These are phyloP conservation scores for Wickerhamomyces xylosicus DNA, from an alignment of 805 yeast species.

Conservation along the genomic window DNA sequence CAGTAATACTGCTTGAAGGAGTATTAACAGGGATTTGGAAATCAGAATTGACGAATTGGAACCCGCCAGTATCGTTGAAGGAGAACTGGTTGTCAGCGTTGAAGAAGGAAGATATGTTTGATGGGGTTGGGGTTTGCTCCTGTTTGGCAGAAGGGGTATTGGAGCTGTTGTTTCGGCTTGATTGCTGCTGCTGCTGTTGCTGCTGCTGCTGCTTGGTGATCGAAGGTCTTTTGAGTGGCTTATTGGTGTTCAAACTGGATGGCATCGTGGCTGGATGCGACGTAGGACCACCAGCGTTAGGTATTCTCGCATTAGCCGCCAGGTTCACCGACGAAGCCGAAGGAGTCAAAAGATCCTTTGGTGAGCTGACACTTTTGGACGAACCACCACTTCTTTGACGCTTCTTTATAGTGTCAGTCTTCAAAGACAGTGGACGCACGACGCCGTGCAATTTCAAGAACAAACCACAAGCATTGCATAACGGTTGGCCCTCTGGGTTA, in stretches of 20 bases:
- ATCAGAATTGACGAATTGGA: conserved; percentile 4
- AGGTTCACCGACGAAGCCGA: neutral
- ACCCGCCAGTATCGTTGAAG: conserved; percentile 6
- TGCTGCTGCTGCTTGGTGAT: neutral
- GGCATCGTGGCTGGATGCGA: neutral
- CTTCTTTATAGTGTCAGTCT: conserved; percentile 87
- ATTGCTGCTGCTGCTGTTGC: neutral
- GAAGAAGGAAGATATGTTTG: neutral
- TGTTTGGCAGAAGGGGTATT: neutral
- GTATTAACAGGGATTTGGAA: neutral
- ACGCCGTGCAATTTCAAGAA: conserved; percentile 92
- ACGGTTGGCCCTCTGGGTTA: conserved; percentile 82
- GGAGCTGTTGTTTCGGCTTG: neutral
- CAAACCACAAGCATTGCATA: conserved; percentile 94
- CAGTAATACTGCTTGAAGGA: neutral
- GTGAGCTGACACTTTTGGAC: conserved; percentile 15
- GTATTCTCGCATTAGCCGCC: conserved; percentile 1
- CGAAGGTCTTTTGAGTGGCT: neutral
- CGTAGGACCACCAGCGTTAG: neutral
- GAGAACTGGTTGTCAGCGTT: conserved; percentile 1
- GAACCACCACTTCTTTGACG: conserved; percentile 51
- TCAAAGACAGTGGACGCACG: conserved; percentile 81
- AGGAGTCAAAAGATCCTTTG: conserved; percentile 2
- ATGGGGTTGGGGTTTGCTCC: no score
- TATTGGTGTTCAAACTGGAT: neutral